Percentiles rank a stretch among this genome's conserved stretches.
phyloP scores from a whole-genome alignment of 495 filamentous ascomycete genomes.

The Hypoxylon cercidicola region DNA sequence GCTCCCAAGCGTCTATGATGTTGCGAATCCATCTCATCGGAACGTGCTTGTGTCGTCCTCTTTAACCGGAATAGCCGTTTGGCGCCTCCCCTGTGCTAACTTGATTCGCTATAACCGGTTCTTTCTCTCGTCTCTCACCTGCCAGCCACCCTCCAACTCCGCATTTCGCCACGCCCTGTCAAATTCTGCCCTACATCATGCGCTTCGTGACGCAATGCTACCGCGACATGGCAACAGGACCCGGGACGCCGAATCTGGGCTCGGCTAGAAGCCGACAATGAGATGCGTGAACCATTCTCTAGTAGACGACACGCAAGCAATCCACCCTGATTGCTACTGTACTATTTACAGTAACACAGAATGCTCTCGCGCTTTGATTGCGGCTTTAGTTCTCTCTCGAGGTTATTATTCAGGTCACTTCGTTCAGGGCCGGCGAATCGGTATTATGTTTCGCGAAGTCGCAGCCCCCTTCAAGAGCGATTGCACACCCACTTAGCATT shows the following conservation, averaged over 20 bases:
- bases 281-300: conserved; percentile 26
- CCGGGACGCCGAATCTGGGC: conserved; percentile 31
- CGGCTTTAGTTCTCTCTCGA: not conserved
- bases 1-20: conserved; percentile 17
- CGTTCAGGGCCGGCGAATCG: conserved; percentile 19
- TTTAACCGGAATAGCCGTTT: conserved; percentile 42
- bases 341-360: conserved; percentile 23
- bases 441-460: conserved; percentile 11
- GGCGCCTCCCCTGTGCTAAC: conserved; percentile 12
- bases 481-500: conserved; percentile 27
- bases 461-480: conserved; percentile 7
- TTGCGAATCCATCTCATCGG: conserved; percentile 28
- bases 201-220: conserved; percentile 32
- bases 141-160: conserved; percentile 39
- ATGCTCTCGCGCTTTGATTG: conserved; percentile 17
- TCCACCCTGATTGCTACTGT: conserved; percentile 34
- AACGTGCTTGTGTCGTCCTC: conserved; percentile 8
- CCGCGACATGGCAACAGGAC: conserved; percentile 32
- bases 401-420: not conserved
- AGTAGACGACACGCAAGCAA: conserved; percentile 37
- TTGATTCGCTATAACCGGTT: conserved; percentile 25
- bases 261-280: conserved; percentile 28
- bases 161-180: conserved; percentile 37
- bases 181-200: conserved; percentile 36
- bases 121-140: not conserved